phyloP scores from a whole-genome alignment of 805 yeast genomes.

The Maudiozyma serrabonitensis region DNA sequence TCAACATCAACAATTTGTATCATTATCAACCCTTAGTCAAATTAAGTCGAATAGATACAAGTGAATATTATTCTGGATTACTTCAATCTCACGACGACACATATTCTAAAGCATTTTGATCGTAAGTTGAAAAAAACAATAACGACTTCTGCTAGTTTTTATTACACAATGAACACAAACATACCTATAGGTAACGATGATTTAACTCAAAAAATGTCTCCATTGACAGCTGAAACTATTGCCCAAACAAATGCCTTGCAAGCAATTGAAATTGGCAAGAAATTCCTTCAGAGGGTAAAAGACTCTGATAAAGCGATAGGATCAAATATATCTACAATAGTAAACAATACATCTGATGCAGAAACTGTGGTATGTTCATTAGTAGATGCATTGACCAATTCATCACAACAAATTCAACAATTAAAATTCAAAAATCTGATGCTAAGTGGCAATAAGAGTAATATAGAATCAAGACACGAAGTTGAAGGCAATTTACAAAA shows the following conservation, averaged over 20 bases:
- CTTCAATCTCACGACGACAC: no score
- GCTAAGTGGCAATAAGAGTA: slow-evolving; percentile 24
- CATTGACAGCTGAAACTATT: background rate
- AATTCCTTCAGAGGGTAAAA: slow-evolving; percentile 2
- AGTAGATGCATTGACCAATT: slow-evolving; percentile 14
- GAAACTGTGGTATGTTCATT: slow-evolving; percentile 12
- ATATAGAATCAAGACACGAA: slow-evolving; percentile 18
- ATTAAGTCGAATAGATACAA: no score
- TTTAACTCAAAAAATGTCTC: background rate
- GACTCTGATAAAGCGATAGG: background rate
- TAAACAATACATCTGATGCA: background rate
- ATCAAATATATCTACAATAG: background rate
- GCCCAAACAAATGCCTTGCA: background rate
- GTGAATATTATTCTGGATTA: no score
- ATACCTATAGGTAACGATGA: background rate
- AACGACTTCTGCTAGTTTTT: background rate
- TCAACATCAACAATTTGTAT: no score
- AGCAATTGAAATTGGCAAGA: slow-evolving; percentile 6
- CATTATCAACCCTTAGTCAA: no score
- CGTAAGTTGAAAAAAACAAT: no score
- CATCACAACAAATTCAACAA: slow-evolving; percentile 27
- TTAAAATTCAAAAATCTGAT: slow-evolving; percentile 32
- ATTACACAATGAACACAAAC: background rate
- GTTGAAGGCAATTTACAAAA: slow-evolving; percentile 22
- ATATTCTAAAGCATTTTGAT: no score